These are phyloP conservation scores for Hymenoscyphus occultus DNA, from an alignment of 2,329 filamentous ascomycete genomes.

Conservation along the genomic window DNA sequence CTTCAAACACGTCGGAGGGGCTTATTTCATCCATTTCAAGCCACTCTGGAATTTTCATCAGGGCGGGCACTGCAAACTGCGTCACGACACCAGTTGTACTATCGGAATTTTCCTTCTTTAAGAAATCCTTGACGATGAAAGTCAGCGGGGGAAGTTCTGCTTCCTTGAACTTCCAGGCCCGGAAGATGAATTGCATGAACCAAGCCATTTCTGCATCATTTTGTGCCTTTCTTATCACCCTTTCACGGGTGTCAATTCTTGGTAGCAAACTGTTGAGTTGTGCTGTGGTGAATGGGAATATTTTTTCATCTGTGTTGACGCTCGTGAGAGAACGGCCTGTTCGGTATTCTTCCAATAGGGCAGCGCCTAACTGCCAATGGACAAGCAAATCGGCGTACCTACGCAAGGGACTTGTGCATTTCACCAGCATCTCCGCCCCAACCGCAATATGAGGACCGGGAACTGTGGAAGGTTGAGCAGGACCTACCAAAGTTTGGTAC, in stretches of 20 bases:
- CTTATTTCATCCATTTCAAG: background rate
- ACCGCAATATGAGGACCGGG: slow-evolving; percentile 56
- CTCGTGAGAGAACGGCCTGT: slow-evolving; percentile 38
- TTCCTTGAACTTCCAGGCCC: slow-evolving; percentile 55
- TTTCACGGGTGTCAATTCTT: slow-evolving; percentile 31
- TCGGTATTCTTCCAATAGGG: slow-evolving; percentile 47
- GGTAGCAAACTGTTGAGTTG: slow-evolving; percentile 31
- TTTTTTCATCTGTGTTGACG: slow-evolving; percentile 30
- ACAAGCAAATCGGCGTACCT: slow-evolving; percentile 60
- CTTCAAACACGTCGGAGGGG: slow-evolving; percentile 4
- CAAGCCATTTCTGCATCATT: slow-evolving; percentile 44
- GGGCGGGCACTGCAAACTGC: background rate
- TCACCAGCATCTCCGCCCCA: slow-evolving; percentile 59
- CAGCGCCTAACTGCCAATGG: slow-evolving; percentile 65
- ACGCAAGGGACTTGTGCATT: slow-evolving; percentile 64
- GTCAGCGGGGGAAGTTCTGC: slow-evolving; percentile 46
- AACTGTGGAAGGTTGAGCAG: slow-evolving; percentile 49
- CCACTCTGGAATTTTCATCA: background rate
- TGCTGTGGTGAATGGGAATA: slow-evolving; percentile 33
- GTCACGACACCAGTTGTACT: background rate
- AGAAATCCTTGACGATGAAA: slow-evolving; percentile 20
- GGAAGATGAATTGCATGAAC: slow-evolving; percentile 58
- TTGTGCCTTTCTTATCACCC: slow-evolving; percentile 20
- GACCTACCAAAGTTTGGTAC: slow-evolving; percentile 44
- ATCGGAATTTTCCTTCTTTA: background rate